These are phyloP conservation scores for Carex littledalei DNA, from an alignment of 176 grass and related monocot species.

Conservation along the genomic window DNA sequence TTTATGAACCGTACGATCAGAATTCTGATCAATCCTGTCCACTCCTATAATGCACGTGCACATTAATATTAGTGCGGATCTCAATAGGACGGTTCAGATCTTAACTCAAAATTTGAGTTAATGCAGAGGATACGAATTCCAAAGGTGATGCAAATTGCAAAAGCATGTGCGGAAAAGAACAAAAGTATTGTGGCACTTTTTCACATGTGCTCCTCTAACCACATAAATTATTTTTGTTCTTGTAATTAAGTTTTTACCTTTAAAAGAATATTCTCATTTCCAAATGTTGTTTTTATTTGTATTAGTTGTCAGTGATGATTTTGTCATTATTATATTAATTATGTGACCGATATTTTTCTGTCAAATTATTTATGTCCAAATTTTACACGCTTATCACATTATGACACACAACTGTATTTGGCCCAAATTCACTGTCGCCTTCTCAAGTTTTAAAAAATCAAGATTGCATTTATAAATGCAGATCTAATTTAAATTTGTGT, in stretches of 20 bases:
- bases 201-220: neutral
- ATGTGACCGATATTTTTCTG: neutral
- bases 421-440: too few species aligned
- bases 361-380: neutral
- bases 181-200: constrained; percentile 6
- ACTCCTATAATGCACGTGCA: too few species aligned
- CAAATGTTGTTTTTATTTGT: neutral
- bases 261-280: neutral
- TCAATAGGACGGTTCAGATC: too few species aligned
- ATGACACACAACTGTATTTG: neutral
- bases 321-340: neutral
- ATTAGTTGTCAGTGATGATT: neutral
- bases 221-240: neutral
- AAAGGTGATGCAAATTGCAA: constrained; percentile 7
- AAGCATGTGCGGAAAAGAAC: constrained; percentile 29
- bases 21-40: too few species aligned
- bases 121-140: too few species aligned
- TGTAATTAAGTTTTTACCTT: neutral
- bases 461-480: too few species aligned
- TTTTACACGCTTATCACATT: neutral
- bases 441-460: neutral
- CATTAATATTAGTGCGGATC: too few species aligned
- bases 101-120: too few species aligned
- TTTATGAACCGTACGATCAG: too few species aligned
- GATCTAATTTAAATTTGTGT: too few species aligned